Evolutionary conservation across 495 filamentous ascomycete genomes (phyloP), one percentile per base, ranked within the genome.

Genomic region (Friedmanniomyces endolithicus): DNA sequence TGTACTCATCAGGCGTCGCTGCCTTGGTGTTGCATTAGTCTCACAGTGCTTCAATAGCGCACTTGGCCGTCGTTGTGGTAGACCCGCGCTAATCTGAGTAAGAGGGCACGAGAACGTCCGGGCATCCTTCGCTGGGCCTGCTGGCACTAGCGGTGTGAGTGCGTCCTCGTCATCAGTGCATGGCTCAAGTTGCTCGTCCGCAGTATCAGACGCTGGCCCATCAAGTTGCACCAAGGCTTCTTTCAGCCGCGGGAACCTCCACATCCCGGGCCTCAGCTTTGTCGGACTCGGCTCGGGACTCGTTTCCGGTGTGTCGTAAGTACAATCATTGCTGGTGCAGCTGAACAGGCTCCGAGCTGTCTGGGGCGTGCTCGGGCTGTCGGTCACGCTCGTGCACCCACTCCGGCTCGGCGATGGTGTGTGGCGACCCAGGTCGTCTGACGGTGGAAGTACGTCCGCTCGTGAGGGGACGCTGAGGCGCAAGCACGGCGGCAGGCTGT

Each of bases 101-200:
- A 9, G 27, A 9, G 9, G 53, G 19, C 19, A 47, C 12, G 54
- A 47, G 35, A 53, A 50, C 2, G 57, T 40, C 25, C 24, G 22
- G 2, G 59, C 43, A 31, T 56, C 59, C 35, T 52, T 60, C 11
- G 52, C 57, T 37, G 51, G 51, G 39, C 46, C 50, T 7, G 57
- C 41, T 31, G 46, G 12, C 12, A 27, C 48, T 8, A 60, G 57
- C 19, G 57, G 57, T 0, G 57, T 60, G 3, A 31, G 12, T 1
- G 43, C 44, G 17, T 56, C 57, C 17, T 31, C 27, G 27, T 31
- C 27, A 31, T 4, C 27, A 31, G 27, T 6, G 6, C 20, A 2
- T 27, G n/a, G 11, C 16, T 47, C 19, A 23, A 23, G 2, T 4
- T 19, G 6, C 17, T 23, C 19, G 11, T 37, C 11, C 1, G 37